Evolutionary conservation across 2,329 filamentous ascomycete species (phyloP).

Genomic region (Colletotrichum sp.): DNA sequence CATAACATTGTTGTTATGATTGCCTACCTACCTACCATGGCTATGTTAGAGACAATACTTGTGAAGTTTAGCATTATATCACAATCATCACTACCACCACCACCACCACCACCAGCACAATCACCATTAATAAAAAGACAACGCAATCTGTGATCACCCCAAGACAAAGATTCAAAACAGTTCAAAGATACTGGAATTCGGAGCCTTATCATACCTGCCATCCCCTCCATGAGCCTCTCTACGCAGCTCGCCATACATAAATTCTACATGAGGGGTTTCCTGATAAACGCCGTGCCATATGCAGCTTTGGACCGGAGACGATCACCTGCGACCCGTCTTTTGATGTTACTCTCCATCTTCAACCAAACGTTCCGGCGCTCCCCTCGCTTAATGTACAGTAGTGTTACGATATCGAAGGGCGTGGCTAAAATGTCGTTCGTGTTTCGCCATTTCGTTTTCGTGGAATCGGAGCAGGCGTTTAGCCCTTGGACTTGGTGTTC

Average conservation of each 20-base stretch:
- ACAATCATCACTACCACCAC: not conserved
- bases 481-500: constrained; percentile 82
- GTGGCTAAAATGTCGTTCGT: not conserved
- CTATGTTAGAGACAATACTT: not conserved
- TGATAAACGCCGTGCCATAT: constrained; percentile 43
- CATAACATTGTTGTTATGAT: not conserved
- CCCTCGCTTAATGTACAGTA: constrained; percentile 21
- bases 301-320: constrained; percentile 24
- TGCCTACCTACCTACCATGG: not conserved
- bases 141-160: not conserved
- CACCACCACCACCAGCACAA: not conserved
- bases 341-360: constrained; percentile 7
- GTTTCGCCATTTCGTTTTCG: not conserved
- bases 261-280: constrained; percentile 36
- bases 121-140: not conserved
- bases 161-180: constrained; percentile 1
- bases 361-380: constrained; percentile 3
- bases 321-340: constrained; percentile 17
- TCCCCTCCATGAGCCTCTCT: constrained; percentile 10
- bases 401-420: constrained; percentile 5
- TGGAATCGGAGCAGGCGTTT: constrained; percentile 23
- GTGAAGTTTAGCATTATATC: fast-evolving
- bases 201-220: constrained; percentile 17
- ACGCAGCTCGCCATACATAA: constrained; percentile 27
- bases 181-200: constrained; percentile 14